These are phyloP conservation scores for Alternaria hordeiaustralica DNA, from an alignment of 2,329 filamentous ascomycete genomes.

Conservation along the genomic window DNA sequence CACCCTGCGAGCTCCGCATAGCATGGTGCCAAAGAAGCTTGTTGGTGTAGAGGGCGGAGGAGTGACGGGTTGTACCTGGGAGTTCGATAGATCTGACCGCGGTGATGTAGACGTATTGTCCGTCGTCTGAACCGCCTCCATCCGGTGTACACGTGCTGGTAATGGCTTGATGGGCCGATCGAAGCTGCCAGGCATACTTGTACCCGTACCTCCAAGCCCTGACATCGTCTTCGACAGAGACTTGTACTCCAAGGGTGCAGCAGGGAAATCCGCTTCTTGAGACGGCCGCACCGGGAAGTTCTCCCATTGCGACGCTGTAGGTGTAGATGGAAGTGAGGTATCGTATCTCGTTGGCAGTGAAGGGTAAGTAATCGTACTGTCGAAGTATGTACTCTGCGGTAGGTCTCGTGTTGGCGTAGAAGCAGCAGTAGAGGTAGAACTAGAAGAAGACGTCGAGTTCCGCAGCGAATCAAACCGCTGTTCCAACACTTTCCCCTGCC, in stretches of 20 bases:
- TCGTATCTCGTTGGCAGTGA: background rate
- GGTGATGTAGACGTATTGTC: background rate
- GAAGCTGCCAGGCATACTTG: conserved; percentile 12
- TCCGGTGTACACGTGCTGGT: background rate
- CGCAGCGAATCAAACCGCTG: background rate
- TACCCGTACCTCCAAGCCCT: conserved; percentile 4
- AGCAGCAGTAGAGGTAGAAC: background rate
- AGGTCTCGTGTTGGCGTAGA: background rate
- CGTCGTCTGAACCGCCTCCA: background rate
- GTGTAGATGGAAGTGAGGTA: background rate
- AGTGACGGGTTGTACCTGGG: too few species aligned
- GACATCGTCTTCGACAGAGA: conserved; percentile 1
- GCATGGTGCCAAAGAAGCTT: background rate
- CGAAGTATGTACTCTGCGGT: background rate
- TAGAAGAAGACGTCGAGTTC: background rate
- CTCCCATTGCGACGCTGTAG: background rate
- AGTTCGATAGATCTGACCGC: background rate
- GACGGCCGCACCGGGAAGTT: background rate
- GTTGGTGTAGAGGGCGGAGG: background rate
- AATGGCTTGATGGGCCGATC: conserved; percentile 3
- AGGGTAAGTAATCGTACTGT: background rate
- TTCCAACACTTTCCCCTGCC: background rate
- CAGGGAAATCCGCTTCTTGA: background rate
- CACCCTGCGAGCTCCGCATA: background rate
- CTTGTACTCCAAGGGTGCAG: background rate